Evolutionary conservation across 2,329 filamentous ascomycete genomes (phyloP).

Genomic region (Fusarium begoniae): DNA sequence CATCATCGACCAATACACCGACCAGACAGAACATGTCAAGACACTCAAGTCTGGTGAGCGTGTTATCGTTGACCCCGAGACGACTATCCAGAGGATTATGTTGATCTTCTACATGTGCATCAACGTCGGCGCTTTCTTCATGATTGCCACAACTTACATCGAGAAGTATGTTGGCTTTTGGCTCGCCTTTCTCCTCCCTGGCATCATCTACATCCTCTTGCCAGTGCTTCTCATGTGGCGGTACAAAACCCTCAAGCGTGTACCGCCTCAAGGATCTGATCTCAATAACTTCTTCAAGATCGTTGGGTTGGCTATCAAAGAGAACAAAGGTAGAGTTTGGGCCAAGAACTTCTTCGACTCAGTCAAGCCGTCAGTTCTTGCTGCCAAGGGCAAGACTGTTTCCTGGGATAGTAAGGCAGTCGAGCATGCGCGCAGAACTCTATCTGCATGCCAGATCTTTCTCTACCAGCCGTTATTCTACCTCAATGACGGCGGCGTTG

Average conservation of each 20-base stretch:
- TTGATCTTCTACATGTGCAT: constrained; percentile 69
- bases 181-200: constrained; percentile 54
- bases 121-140: constrained; percentile 63
- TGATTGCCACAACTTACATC: constrained; percentile 61
- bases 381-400: not conserved
- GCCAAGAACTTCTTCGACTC: not conserved
- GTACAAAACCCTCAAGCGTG: not conserved
- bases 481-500: not conserved
- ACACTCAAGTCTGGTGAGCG: constrained; percentile 64
- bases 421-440: not conserved
- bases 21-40: constrained; percentile 53
- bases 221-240: constrained; percentile 49
- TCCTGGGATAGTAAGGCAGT: not conserved
- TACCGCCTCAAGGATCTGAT: not conserved
- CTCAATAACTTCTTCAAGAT: not conserved
- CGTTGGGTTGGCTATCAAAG: not conserved
- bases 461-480: not conserved
- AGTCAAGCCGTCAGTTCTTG: not conserved
- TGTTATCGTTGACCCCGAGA: constrained; percentile 74
- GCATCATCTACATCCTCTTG: constrained; percentile 60
- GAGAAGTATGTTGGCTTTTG: constrained; percentile 62
- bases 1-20: constrained; percentile 71
- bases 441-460: not conserved
- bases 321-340: not conserved
- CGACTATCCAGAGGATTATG: constrained; percentile 72